phyloP scores from a whole-genome alignment of 163 green algal species.

The Scenedesmus sp. region DNA sequence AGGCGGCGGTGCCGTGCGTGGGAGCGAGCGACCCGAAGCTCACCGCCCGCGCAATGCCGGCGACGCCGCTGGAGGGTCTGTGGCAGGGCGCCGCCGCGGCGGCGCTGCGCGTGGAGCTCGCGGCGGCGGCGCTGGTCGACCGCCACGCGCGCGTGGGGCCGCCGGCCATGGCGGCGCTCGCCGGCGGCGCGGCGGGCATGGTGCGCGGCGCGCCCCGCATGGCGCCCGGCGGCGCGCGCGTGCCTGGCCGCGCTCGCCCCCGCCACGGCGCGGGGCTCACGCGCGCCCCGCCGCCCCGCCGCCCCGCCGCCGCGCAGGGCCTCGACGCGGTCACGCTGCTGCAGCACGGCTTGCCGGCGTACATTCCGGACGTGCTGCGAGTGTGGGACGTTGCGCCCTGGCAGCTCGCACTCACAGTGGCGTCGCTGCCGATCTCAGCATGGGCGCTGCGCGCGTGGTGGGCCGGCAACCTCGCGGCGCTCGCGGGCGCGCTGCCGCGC shows the following conservation, averaged over 20 bases:
- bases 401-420: not conserved
- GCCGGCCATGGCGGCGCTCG: not conserved
- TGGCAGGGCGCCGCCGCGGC: not conserved
- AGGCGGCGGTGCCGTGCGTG: not conserved
- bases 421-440: conserved; percentile 13
- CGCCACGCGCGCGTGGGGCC: not conserved
- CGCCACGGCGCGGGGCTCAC: no score
- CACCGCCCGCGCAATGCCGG: not conserved
- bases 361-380: conserved; percentile 12
- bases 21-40: conserved; percentile 8
- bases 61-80: not conserved
- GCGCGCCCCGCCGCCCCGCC: no score
- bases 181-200: not conserved
- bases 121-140: conserved; percentile 16
- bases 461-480: not conserved
- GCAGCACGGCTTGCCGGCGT: not conserved
- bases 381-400: conserved; percentile 19
- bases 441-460: conserved; percentile 30
- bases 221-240: no score
- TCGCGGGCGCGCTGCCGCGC: not conserved
- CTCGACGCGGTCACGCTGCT: conserved; percentile 5
- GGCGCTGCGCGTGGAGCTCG: conserved; percentile 2
- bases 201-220: no score
- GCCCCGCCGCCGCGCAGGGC: conserved; percentile 14
- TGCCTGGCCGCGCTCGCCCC: no score